Evolutionary conservation across 129 eudicot genomes (phyloP), one percentile per base, ranked within the genome.

Genomic region (Escallonia herrerae): DNA sequence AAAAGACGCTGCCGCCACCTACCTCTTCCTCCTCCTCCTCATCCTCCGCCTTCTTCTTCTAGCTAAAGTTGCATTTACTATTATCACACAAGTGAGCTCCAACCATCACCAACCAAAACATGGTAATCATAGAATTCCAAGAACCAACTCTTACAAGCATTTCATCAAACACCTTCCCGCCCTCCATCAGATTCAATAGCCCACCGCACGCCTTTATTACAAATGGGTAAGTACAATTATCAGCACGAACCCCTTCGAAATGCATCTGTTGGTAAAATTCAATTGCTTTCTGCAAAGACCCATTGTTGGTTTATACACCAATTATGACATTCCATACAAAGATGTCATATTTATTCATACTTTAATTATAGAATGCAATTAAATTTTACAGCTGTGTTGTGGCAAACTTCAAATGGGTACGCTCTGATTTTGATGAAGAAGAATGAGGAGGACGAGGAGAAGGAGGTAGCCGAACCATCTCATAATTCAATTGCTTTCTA

Each of bases 81-180:
- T 33, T 86, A 14, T 71, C 70, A 77, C 67, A 68, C 41, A n/a
- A 90, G 72, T 2, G 97, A 80, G 13, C 78, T 77, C 67, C 66
- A 70, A 48, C 86, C 90, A 67, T 86, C 83, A 8, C 80, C 83
- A 58, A 66, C 76, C 13, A 81, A 72, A 56, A 77, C 83, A 75
- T 86, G 86, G 46, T 81, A 56, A 81, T 70, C 82, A 90, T 79
- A 5, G 95, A 83, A 65, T 90, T n/a, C n/a, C n/a, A n/a, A n/a
- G n/a, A n/a, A n/a, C n/a, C n/a, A n/a, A n/a, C n/a, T n/a, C n/a
- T n/a, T n/a, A n/a, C n/a, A n/a, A n/a, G n/a, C n/a, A n/a, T n/a
- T n/a, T n/a, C n/a, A n/a, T n/a, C n/a, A n/a, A n/a, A n/a, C n/a
- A n/a, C n/a, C n/a, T n/a, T n/a, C n/a, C n/a, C n/a, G n/a, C n/a